Conservation (phyloP, 1,284 basidiomycete genomes). For the Leccinum colubrinum region DNA sequence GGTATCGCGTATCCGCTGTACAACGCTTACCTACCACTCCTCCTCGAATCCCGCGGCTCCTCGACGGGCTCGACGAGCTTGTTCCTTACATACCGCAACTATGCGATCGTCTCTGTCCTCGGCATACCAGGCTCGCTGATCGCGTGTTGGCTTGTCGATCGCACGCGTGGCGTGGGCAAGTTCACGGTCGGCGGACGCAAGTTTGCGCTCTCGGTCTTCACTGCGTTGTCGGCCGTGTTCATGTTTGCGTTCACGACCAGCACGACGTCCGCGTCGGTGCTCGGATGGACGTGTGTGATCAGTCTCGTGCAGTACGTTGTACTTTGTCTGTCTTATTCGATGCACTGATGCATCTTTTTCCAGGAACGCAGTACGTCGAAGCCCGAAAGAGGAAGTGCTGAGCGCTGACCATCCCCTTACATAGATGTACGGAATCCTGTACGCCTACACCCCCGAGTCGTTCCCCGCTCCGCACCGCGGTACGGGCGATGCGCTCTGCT, state of each 20-base stretch:
- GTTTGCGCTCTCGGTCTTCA: constrained; percentile 49
- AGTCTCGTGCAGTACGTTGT: constrained; percentile 41
- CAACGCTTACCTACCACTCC: constrained; percentile 50
- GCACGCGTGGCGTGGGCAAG: constrained; percentile 32
- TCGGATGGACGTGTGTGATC: constrained; percentile 55
- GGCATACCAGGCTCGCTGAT: constrained; percentile 60
- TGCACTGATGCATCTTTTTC: constrained; percentile 19
- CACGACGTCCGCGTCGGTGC: constrained; percentile 41
- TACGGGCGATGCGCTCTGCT: constrained; percentile 60
- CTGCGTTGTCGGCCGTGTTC: constrained; percentile 52
- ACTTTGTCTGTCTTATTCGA: background rate
- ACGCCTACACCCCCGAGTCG: constrained; percentile 62
- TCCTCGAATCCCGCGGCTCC: constrained; percentile 44
- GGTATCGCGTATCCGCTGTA: constrained; percentile 64
- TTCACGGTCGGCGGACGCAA: constrained; percentile 47
- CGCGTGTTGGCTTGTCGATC: constrained; percentile 55
- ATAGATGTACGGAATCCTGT: constrained; percentile 61
- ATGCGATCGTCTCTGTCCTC: constrained; percentile 46
- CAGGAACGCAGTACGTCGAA: constrained; percentile 33
- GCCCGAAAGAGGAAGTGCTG: background rate
- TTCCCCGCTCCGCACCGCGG: constrained; percentile 65
- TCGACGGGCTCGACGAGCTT: constrained; percentile 31
- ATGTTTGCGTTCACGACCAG: constrained; percentile 63
- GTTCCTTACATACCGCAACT: constrained; percentile 45
- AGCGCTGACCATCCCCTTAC: background rate